phyloP scores from a whole-genome alignment of 345 rosid species.

The Corchorus olitorius region DNA sequence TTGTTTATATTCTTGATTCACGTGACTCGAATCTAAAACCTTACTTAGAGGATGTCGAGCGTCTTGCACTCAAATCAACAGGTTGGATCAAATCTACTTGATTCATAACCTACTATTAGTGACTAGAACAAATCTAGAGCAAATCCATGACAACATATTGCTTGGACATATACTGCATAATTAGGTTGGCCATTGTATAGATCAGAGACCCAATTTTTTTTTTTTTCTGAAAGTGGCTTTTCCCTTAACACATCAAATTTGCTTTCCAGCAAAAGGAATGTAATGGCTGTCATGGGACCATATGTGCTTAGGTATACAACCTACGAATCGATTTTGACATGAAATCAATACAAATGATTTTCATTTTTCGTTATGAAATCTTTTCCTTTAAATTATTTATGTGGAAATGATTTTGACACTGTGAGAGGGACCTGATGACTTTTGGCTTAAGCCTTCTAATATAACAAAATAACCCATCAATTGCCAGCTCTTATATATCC shows the following conservation, averaged over 20 bases:
- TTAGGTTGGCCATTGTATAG: neutral
- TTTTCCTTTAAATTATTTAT: neutral
- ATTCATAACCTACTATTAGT: no score
- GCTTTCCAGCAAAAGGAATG: constrained; percentile 7
- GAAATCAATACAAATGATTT: neutral
- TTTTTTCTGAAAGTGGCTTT: neutral
- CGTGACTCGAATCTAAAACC: no score
- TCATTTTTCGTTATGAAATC: neutral
- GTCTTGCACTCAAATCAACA: no score
- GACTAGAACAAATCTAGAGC: no score
- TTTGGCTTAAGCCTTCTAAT: neutral
- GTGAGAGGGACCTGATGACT: neutral
- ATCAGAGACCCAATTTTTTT: no score
- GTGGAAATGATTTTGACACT: neutral
- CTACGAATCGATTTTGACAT: constrained; percentile 2
- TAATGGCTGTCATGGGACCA: constrained; percentile 13
- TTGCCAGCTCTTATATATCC: neutral
- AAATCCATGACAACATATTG: neutral
- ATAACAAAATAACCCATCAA: neutral
- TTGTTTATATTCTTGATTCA: no score
- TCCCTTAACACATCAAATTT: constrained; percentile 10
- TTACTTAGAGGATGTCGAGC: no score
- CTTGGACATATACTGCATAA: neutral
- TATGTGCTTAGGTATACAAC: constrained; percentile 8
- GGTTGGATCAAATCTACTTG: no score